A percentile compares a stretch with the other conserved stretches of the same genome.
phyloP scores from a whole-genome alignment of 148 eudicot genomes.

The Salicornia ramosissima region DNA sequence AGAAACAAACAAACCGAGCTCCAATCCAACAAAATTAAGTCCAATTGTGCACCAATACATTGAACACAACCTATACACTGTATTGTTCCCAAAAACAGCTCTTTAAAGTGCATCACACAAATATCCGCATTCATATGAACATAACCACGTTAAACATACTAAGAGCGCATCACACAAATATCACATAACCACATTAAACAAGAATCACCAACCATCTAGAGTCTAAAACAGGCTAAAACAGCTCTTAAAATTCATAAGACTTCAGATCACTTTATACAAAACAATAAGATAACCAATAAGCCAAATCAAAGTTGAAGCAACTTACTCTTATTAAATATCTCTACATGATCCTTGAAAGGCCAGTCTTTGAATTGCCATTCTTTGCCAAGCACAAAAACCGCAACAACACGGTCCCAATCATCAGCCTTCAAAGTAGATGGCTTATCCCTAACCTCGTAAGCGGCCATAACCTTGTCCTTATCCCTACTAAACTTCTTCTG shows the following conservation, averaged over 20 bases:
- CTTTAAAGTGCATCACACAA: too few relatives aligned
- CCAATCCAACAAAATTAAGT: too few relatives aligned
- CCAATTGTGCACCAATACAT: too few relatives aligned
- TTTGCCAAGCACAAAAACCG: slow-evolving; percentile 85
- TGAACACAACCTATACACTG: too few relatives aligned
- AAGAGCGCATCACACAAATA: too few relatives aligned
- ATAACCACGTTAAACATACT: too few relatives aligned
- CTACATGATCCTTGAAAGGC: slow-evolving; percentile 92
- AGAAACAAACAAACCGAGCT: too few relatives aligned
- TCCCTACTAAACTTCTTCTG: slow-evolving; percentile 97
- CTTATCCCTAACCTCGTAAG: slow-evolving; percentile 96
- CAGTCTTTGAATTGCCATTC: slow-evolving; percentile 98
- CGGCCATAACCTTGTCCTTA: slow-evolving; percentile 62
- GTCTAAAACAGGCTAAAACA: background rate
- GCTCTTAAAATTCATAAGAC: background rate
- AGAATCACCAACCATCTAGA: background rate
- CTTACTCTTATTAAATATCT: slow-evolving; percentile 79
- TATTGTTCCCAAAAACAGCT: too few relatives aligned
- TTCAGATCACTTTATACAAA: background rate
- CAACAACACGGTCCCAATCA: slow-evolving; percentile 98
- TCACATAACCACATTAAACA: too few relatives aligned
- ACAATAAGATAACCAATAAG: background rate
- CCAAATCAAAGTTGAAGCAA: background rate
- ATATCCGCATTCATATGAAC: too few relatives aligned
- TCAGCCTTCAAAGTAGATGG: slow-evolving; percentile 75